Percentiles rank a stretch among this genome's conserved stretches.
phyloP scores from a whole-genome alignment of 108 stramenopile species.

The Discostella stelligeroides region DNA sequence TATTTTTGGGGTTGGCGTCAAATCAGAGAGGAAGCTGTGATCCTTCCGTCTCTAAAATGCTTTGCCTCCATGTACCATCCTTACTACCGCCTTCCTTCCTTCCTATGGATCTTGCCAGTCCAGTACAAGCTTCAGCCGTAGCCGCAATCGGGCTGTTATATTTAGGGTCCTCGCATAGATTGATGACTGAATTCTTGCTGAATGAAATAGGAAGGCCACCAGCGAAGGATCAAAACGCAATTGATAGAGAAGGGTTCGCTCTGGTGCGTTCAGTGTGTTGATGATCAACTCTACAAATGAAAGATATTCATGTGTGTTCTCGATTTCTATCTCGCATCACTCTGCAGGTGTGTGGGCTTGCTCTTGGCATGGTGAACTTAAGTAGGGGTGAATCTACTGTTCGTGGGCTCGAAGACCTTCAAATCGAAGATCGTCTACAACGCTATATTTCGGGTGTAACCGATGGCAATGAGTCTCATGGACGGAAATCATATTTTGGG shows the following conservation, averaged over 20 bases:
- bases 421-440: slow-evolving; percentile 92
- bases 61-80: slow-evolving; percentile 97
- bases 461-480: slow-evolving; percentile 56
- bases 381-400: slow-evolving; percentile 46
- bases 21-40: slow-evolving; percentile 93
- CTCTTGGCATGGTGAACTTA: slow-evolving; percentile 55
- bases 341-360: slow-evolving; percentile 38
- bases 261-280: slow-evolving; percentile 88
- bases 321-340: neutral
- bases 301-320: slow-evolving; percentile 16
- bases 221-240: slow-evolving; percentile 64
- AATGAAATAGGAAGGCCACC: slow-evolving; percentile 93
- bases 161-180: slow-evolving; percentile 88
- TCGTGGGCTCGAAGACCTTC: slow-evolving; percentile 88
- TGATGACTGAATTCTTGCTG: slow-evolving; percentile 98
- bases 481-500: slow-evolving; percentile 47
- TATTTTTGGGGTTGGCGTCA: slow-evolving; percentile 96
- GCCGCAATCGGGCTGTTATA: slow-evolving; percentile 91
- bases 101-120: slow-evolving; percentile 88
- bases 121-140: slow-evolving; percentile 91
- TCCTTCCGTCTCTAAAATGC: slow-evolving; percentile 92
- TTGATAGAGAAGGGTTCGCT: slow-evolving; percentile 93
- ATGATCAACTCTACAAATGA: too few species aligned
- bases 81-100: slow-evolving; percentile 90
- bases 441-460: slow-evolving; percentile 84